phyloP scores from a whole-genome alignment of 495 filamentous ascomycete genomes.

The Daldinia caldariorum region DNA sequence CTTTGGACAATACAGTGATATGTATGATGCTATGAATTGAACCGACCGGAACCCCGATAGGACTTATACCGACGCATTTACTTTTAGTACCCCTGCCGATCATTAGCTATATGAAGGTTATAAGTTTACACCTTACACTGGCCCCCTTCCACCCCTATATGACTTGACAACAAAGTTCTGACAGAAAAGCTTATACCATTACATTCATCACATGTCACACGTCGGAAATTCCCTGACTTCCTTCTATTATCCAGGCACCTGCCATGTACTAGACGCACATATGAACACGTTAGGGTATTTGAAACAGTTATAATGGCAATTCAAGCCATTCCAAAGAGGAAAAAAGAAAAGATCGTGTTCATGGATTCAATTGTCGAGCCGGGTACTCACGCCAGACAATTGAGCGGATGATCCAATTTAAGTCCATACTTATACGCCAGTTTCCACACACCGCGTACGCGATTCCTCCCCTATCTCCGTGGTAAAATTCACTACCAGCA shows the following conservation, averaged over 20 bases:
- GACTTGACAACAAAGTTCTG: constrained; percentile 8
- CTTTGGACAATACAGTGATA: neutral
- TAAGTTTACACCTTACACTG: neutral
- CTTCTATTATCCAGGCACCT: neutral
- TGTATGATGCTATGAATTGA: neutral
- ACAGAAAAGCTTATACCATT: neutral
- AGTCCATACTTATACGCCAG: neutral
- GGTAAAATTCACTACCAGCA: neutral
- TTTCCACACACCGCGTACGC: neutral
- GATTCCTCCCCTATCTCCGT: neutral
- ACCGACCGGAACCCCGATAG: neutral
- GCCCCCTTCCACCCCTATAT: neutral
- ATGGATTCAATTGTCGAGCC: neutral
- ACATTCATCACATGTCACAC: neutral
- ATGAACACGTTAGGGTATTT: neutral
- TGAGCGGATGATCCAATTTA: neutral
- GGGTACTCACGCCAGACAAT: neutral
- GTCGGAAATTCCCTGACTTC: neutral
- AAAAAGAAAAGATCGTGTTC: neutral
- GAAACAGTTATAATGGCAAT: neutral
- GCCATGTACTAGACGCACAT: neutral
- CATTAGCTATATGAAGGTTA: too few species aligned
- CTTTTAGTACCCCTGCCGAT: neutral
- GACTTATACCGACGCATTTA: neutral
- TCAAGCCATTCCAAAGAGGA: neutral